phyloP scores from a whole-genome alignment of 2,329 filamentous ascomycete species.

The Talaromyces rugulosus region DNA sequence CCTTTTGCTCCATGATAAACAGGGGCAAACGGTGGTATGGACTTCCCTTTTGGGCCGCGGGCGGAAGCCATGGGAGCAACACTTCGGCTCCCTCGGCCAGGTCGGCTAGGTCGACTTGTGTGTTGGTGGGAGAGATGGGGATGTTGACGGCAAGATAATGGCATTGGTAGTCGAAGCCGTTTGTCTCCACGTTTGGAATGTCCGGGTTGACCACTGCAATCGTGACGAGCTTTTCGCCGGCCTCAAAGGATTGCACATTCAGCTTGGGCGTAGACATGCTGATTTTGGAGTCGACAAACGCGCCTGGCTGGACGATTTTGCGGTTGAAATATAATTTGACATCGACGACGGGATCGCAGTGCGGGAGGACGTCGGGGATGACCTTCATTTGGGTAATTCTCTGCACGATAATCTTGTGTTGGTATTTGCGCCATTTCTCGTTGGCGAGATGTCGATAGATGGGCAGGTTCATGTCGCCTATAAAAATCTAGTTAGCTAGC shows the following conservation, averaged over 20 bases:
- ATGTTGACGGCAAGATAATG: slow-evolving; percentile 82
- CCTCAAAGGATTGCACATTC: slow-evolving; percentile 79
- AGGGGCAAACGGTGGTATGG: slow-evolving; percentile 87
- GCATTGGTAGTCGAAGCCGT: slow-evolving; percentile 75
- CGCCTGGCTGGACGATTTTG: slow-evolving; percentile 67
- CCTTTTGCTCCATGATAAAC: slow-evolving; percentile 75
- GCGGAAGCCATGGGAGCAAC: slow-evolving; percentile 74
- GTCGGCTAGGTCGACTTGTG: slow-evolving; percentile 61
- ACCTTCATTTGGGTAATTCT: slow-evolving; percentile 82
- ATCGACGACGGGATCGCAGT: slow-evolving; percentile 72
- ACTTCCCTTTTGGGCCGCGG: slow-evolving; percentile 82
- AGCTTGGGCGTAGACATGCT: slow-evolving; percentile 72
- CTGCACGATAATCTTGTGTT: slow-evolving; percentile 74
- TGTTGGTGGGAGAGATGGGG: slow-evolving; percentile 56
- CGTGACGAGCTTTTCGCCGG: slow-evolving; percentile 74
- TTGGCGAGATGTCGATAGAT: slow-evolving; percentile 91
- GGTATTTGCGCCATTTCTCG: slow-evolving; percentile 80
- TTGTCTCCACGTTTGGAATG: slow-evolving; percentile 71
- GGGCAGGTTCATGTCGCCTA: slow-evolving; percentile 92
- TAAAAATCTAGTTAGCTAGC: slow-evolving; percentile 17
- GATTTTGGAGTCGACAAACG: slow-evolving; percentile 68
- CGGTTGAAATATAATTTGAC: slow-evolving; percentile 77
- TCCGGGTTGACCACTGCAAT: slow-evolving; percentile 86
- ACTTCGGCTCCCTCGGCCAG: slow-evolving; percentile 62
- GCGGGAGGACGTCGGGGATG: slow-evolving; percentile 79